Conservation (phyloP, 2,329 filamentous ascomycete genomes). For the Fusarium concolor region DNA sequence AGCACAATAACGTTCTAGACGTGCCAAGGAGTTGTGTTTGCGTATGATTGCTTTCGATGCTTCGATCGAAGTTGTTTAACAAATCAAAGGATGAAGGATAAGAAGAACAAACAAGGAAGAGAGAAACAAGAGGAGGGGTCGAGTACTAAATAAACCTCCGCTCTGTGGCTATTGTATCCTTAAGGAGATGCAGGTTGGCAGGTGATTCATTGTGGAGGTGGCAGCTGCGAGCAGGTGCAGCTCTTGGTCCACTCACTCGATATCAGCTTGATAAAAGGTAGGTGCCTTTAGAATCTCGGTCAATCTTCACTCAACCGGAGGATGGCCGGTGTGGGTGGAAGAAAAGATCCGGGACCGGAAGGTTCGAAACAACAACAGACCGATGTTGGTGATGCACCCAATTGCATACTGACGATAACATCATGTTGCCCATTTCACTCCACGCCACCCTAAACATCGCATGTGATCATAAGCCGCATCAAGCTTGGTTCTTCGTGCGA, state of each 20-base stretch:
- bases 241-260: slow-evolving; percentile 4
- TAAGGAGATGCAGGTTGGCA: slow-evolving; percentile 25
- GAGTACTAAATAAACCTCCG: neutral
- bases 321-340: slow-evolving; percentile 6
- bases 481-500: slow-evolving; percentile 12
- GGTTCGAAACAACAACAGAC: slow-evolving; percentile 12
- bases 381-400: slow-evolving; percentile 5
- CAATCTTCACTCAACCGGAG: neutral
- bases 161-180: slow-evolving; percentile 29
- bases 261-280: slow-evolving; percentile 1
- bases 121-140: slow-evolving; percentile 10
- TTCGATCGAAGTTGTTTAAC: slow-evolving; percentile 32
- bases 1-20: slow-evolving; percentile 24
- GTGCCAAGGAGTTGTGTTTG: slow-evolving; percentile 10
- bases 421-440: slow-evolving; percentile 1
- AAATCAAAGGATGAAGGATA: slow-evolving; percentile 36
- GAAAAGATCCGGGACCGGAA: slow-evolving; percentile 10
- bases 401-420: slow-evolving; percentile 18
- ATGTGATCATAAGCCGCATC: slow-evolving; percentile 17
- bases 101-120: slow-evolving; percentile 14
- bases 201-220: slow-evolving; percentile 31
- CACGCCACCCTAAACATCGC: neutral
- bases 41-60: slow-evolving; percentile 33
- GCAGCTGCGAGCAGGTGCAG: slow-evolving; percentile 42
- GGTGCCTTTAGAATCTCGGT: neutral